These are phyloP conservation scores for Globisporangium iwayamae DNA, from an alignment of 352 stramenopile genomes.

Conservation along the genomic window DNA sequence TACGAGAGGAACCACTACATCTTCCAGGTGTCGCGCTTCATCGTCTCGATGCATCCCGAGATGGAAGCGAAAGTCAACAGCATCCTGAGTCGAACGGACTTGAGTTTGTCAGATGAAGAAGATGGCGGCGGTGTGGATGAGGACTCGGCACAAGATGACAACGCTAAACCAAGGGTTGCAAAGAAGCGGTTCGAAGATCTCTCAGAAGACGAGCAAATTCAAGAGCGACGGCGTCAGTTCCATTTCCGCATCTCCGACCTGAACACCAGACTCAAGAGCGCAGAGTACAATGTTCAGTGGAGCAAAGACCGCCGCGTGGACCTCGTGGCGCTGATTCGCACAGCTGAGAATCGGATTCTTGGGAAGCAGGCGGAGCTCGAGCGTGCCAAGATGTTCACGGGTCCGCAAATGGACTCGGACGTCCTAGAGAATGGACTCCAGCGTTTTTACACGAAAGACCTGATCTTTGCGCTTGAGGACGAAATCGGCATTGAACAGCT, in stretches of 20 bases:
- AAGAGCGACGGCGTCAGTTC: conserved; percentile 64
- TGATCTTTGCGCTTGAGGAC: conserved; percentile 70
- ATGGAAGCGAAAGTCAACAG: conserved; percentile 42
- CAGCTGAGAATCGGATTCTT: conserved; percentile 58
- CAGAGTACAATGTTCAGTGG: conserved; percentile 79
- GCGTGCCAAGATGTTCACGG: conserved; percentile 59
- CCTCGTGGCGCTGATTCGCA: conserved; percentile 65
- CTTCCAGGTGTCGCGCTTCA: conserved; percentile 56
- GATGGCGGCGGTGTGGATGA: conserved; percentile 1
- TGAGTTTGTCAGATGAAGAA: neutral
- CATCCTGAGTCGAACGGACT: conserved; percentile 32
- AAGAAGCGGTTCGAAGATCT: conserved; percentile 48
- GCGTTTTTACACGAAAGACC: conserved; percentile 72
- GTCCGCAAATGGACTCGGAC: conserved; percentile 77
- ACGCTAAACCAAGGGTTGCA: conserved; percentile 5
- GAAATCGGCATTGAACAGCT: conserved; percentile 83
- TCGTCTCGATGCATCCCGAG: conserved; percentile 49
- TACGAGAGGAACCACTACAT: conserved; percentile 77
- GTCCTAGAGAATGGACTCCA: conserved; percentile 69
- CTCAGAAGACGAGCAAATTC: conserved; percentile 41
- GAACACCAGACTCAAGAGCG: conserved; percentile 42
- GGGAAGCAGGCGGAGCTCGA: conserved; percentile 82
- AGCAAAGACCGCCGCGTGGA: conserved; percentile 63
- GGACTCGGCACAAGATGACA: conserved; percentile 3
- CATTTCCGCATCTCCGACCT: conserved; percentile 73